Evolutionary conservation across 2,329 filamentous ascomycete genomes (phyloP), one percentile per base, ranked within the genome.

Genomic region (Exophiala xenobiotica): DNA sequence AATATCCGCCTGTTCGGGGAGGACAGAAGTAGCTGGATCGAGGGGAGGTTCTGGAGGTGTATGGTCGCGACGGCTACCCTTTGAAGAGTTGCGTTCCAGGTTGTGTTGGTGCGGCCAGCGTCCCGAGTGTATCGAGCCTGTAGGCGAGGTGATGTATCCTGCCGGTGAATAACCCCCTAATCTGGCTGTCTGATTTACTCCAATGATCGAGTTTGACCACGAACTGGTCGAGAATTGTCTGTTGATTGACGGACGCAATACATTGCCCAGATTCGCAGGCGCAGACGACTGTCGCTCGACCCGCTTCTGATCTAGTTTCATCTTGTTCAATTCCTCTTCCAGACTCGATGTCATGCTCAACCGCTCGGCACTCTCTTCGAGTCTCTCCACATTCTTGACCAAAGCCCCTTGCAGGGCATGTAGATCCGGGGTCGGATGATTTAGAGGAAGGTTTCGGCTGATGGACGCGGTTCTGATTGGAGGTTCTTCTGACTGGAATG

Each of bases 351-450:
- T 71, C 59, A 69, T 67, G 61, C 74, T 77, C 51, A 78, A 63
- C 26, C 70, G 70, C 62, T 76, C 74, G 12, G 74, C 75, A 56
- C 69, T 74, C 56, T 70, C 66, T 58, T 78, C 75, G 57, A 78
- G 59, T 37, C 74, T 67, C 59, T 75, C 74, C 49, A 78, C 71
- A 68, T 78, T 77, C 54, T 71, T 71, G 23, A 70, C 61, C 53
- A 77, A 76, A 20, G 75, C 75, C 35, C 75, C 75, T 65, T 78
- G 75, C 50, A 76, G 56, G 26, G 74, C 72, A 54, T 78, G 74
- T 12, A 77, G 66, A 58, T 75, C 75, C 3, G 75, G 75, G 11
- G 67, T 76, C 12, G 75, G 75, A 62, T 76, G 74, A 49, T 68
- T 72, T 50, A 77, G 67, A 54, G 71, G 71, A 12, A 72, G 64